Base-by-base conservation (phyloP, 495 filamentous ascomycete species). In the Talaromyces wortmannii region DNA sequence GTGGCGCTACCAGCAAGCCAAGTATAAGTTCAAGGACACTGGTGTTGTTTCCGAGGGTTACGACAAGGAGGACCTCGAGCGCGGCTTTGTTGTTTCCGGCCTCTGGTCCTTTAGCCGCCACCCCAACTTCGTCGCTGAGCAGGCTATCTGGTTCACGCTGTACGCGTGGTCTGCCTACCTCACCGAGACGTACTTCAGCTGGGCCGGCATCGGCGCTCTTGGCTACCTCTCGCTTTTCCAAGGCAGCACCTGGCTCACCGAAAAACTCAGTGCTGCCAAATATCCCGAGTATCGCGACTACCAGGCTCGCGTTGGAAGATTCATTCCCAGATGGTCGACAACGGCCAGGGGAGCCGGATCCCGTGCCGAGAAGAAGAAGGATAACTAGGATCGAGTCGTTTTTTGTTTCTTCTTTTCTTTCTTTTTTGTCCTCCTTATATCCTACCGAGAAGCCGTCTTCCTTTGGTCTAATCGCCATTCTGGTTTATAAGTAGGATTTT, bases 41-140 rank as follows among this genome's bases (percentile, higher is more conserved):
- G 52, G 52, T 23, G 23, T 45, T 40, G 29, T 53, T 8, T 12
- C 52, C 2, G 42, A 53, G 23, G 52, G 52, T 12, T 86, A 75
- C 59, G 75, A 75, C 3, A 80, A 83, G 52, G 85, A 84, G 58
- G 91, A 97, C 56, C 80, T 99, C 1, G 91, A 97, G 61, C 85
- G 95, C 45, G 95, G 95, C 46, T 99, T 99, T 67, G 79, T 88
- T 48, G 86, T 90, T 36, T 83, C 77, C 3, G 95, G 95, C 0
- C 76, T 99, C 17, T 99, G 87, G 86, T 85, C 84, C 0, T 89
- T 81, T 65, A 88, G 83, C 55, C 83, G 95, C 7, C 95, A 99
- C 68, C 95, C 95, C 42, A 97, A 97, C 71, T 97, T 97, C 64
- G 82, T 86, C 30, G 88, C 89, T 42, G 95, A 99, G 69, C 92